Evolutionary conservation across 108 stramenopile genomes (phyloP), one percentile per base, ranked within the genome.

Genomic region (Cyclotella choctawhatcheeana): DNA sequence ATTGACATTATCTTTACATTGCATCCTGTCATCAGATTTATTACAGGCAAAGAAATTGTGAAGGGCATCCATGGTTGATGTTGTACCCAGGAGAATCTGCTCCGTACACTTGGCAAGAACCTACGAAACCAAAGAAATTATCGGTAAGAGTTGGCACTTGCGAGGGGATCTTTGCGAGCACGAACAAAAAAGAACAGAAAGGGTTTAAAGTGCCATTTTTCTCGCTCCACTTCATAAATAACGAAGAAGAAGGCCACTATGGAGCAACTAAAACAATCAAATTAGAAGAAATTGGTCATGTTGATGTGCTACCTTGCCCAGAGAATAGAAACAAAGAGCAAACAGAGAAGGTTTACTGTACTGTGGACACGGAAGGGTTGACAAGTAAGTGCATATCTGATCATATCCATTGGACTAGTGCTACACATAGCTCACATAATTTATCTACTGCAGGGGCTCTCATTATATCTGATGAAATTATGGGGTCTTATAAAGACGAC

Each of bases 91-190:
- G 96, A n/a, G 85, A 91, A 55, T 86, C 86, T 2, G 37, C 54
- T 26, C 18, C 81, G 3, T 97, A 94, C 71, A 86, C 86, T 24
- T 97, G 93, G 93, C 89, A 97, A 71, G 96, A 97, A 43, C 96
- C 96, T 3, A 82, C 89, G 77, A 92, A 85, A 56, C 81, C 89
- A 12, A 89, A 92, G 65, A 92, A 93, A 70, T 81, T 97, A 7
- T 78, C 84, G 30, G 83, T 94, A 14, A 71, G 88, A n/a, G 88
- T 91, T 56, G 89, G 89, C 5, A 44, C 50, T 5, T 76, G 63
- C 40, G 62, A 76, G 62, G 58, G 64, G 69, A 70, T 48, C 52
- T 50, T 25, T 50, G 22, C 13, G 20, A 52, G 29, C n/a, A 31
- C 17, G 43, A 63, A 12, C 37, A 61, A 33, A 55, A 26, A 40